phyloP scores from a whole-genome alignment of 805 yeast species.

The Metschnikowia continentalis region DNA sequence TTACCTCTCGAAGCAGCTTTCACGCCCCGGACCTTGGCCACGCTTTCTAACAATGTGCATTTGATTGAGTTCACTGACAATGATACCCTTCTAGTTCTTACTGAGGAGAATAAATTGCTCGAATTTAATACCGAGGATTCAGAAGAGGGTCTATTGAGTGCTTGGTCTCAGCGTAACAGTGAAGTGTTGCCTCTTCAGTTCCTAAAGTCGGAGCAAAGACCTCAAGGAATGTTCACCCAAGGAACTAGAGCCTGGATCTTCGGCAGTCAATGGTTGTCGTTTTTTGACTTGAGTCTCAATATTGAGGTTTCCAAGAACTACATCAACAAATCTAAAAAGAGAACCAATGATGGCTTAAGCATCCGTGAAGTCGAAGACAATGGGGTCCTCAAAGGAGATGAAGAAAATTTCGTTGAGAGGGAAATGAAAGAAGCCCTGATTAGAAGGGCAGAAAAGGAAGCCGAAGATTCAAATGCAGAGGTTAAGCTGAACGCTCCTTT shows the following conservation, averaged over 20 bases:
- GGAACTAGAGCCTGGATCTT: conserved; percentile 69
- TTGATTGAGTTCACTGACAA: conserved; percentile 52
- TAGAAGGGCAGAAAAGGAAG: conserved; percentile 29
- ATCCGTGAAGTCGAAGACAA: conserved; percentile 26
- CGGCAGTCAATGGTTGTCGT: conserved; percentile 79
- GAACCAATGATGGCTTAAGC: conserved; percentile 41
- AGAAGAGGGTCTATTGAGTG: conserved; percentile 43
- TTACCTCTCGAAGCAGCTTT: conserved; percentile 26
- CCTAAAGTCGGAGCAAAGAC: conserved; percentile 52
- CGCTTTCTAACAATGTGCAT: conserved; percentile 56
- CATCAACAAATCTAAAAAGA: conserved; percentile 31
- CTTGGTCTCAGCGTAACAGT: conserved; percentile 78
- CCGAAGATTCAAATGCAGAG: conserved; percentile 17
- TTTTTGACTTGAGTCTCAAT: conserved; percentile 60
- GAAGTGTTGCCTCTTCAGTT: conserved; percentile 70
- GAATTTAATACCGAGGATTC: conserved; percentile 45
- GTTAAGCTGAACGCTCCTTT: conserved; percentile 42
- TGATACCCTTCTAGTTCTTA: conserved; percentile 55
- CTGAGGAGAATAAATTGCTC: conserved; percentile 69
- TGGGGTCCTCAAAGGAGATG: conserved; percentile 6
- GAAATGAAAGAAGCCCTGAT: conserved; percentile 11
- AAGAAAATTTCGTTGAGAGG: conserved; percentile 7
- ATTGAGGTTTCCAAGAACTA: conserved; percentile 42
- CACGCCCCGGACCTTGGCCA: conserved; percentile 45
- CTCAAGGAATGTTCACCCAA: conserved; percentile 65